Conservation (phyloP, 2,329 filamentous ascomycete species). For the Aspergillus fumigatus region DNA sequence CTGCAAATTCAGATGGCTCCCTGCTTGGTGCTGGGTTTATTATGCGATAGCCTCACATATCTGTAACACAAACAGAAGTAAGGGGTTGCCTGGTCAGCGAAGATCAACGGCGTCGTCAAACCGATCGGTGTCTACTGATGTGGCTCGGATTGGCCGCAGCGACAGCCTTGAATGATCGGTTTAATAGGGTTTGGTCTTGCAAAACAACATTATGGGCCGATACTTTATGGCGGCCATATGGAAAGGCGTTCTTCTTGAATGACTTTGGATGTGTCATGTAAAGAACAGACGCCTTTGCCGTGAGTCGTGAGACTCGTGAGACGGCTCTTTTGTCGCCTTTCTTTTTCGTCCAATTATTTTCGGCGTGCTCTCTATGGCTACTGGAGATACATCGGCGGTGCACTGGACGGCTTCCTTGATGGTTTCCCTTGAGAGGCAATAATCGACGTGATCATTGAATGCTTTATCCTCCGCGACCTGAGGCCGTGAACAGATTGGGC, state of each 20-base stretch:
- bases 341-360: slow-evolving; percentile 22
- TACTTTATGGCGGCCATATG: neutral
- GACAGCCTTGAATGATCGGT: too few relatives aligned
- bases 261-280: slow-evolving; percentile 16
- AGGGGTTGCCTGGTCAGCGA: neutral
- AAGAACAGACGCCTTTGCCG: slow-evolving; percentile 34
- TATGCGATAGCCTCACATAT: neutral
- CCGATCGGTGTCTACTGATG: neutral
- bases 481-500: slow-evolving; percentile 77
- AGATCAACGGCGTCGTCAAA: neutral
- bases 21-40: neutral
- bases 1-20: too few relatives aligned
- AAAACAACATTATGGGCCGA: slow-evolving; percentile 3
- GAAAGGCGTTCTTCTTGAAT: neutral
- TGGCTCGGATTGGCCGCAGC: neutral
- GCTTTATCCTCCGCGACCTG: slow-evolving; percentile 68
- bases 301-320: slow-evolving; percentile 20
- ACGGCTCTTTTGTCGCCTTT: slow-evolving; percentile 37
- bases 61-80: neutral
- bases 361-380: slow-evolving; percentile 1
- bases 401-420: slow-evolving; percentile 76
- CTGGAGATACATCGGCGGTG: slow-evolving; percentile 27
- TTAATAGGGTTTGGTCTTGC: neutral
- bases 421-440: slow-evolving; percentile 78
- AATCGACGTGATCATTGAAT: slow-evolving; percentile 91